Evolutionary conservation across 2,329 filamentous ascomycete genomes (phyloP).

Genomic region (Cercospora canescens): DNA sequence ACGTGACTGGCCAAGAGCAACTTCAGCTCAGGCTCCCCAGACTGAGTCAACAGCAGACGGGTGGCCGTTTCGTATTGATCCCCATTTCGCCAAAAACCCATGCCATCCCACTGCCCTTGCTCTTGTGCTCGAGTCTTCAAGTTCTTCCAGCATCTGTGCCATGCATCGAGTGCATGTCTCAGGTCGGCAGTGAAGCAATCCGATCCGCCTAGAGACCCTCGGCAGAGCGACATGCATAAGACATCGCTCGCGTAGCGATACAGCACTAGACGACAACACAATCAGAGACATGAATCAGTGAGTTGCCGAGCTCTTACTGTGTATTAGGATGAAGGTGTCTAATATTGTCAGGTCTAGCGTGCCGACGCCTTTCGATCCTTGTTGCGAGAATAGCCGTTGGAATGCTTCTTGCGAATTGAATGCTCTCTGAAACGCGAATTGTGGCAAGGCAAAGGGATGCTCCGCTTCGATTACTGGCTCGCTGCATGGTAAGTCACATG

Average conservation of each 20-base stretch:
- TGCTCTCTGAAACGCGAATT: constrained; percentile 12
- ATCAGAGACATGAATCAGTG: not conserved
- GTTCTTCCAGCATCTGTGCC: constrained; percentile 15
- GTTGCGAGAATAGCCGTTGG: constrained; percentile 1
- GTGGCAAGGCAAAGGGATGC: constrained; percentile 14
- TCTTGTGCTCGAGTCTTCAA: constrained; percentile 9
- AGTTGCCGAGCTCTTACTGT: not conserved
- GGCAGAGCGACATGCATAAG: not conserved
- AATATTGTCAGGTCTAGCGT: constrained; percentile 14
- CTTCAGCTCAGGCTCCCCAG: not conserved
- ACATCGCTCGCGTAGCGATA: constrained; percentile 14
- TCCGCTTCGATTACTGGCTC: constrained; percentile 14
- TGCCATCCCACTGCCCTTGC: constrained; percentile 3
- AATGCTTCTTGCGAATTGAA: constrained; percentile 6
- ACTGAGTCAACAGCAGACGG: constrained; percentile 12
- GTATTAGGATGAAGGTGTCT: constrained; percentile 22
- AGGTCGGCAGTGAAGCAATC: not conserved
- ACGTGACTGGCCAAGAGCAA: constrained; percentile 9
- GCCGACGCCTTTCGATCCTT: not conserved
- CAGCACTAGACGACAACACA: constrained; percentile 2
- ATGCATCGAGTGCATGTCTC: constrained; percentile 13
- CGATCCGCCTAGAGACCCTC: not conserved
- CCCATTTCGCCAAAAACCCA: constrained; percentile 18
- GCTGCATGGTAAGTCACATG: constrained; percentile 15
- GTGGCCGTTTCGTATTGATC: constrained; percentile 20